These are phyloP conservation scores for Lentinula guzmanii DNA, from an alignment of 768 basidiomycete genomes.

Conservation along the genomic window DNA sequence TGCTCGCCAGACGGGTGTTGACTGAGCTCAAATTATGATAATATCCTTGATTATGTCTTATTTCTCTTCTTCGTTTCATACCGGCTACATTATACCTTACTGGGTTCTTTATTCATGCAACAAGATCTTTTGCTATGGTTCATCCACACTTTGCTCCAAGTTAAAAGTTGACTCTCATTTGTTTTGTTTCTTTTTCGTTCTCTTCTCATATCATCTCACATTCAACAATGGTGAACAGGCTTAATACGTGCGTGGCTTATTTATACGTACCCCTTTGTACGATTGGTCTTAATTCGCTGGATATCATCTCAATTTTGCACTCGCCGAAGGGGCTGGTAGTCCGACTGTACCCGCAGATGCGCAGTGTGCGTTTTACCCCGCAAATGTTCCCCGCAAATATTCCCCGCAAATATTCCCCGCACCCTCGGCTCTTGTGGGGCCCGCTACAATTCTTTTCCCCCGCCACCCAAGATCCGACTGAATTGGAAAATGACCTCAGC, in stretches of 20 bases:
- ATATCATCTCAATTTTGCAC: background rate
- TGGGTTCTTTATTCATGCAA: slow-evolving; percentile 3
- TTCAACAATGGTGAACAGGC: background rate
- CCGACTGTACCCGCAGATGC: too few species aligned
- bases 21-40: slow-evolving; percentile 81
- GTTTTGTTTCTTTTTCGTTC: background rate
- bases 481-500: too few species aligned
- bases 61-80: background rate
- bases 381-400: background rate
- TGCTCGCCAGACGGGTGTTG: slow-evolving; percentile 83
- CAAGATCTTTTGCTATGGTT: background rate
- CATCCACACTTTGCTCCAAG: background rate
- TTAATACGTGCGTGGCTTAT: slow-evolving; percentile 2
- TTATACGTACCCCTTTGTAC: slow-evolving; percentile 2
- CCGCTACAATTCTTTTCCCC: background rate
- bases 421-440: too few species aligned
- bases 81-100: background rate
- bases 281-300: background rate
- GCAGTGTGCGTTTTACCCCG: background rate
- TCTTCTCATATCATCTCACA: background rate
- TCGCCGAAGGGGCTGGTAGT: background rate
- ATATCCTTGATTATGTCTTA: slow-evolving; percentile 1
- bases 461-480: background rate
- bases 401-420: background rate
- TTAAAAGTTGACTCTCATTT: background rate